Evolutionary conservation across 331 rosid genomes (phyloP), one percentile per base, ranked within the genome.

Genomic region (Quercus lobata): DNA sequence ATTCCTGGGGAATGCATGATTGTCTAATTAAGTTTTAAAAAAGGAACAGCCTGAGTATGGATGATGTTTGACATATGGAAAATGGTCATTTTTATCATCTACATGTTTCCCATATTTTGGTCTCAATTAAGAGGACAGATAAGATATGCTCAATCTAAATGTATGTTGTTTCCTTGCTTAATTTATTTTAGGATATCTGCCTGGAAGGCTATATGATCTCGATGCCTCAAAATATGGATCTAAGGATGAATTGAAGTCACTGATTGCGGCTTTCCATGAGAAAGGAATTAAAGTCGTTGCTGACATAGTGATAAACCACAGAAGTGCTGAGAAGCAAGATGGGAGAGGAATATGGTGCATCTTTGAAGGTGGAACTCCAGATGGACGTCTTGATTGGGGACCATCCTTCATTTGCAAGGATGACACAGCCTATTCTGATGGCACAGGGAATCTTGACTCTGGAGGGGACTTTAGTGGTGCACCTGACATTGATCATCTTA

Each of bases 151-250:
- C 32, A 60, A 60, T 9, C 30, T 10, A 11, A 60, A 60, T 24
- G 15, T 24, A 22, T 60, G 17, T 49, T 2, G 66, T 60, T 58
- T 34, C 53, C 32, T 44, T 12, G 9, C n/a, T 27, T 62, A 7
- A 32, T 68, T 68, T 29, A 4, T 32, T 18, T 15, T 17, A 90
- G 97, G 98, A 53, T 94, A 92, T 72, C 77, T 92, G 81, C 95
- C 97, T 0, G 97, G 98, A 84, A 91, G 95, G 84, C 90, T 94
- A 22, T 94, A 94, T 68, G 98, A 94, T 87, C 91, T 94, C 12
- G 83, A 90, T 75, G 90, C 96, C 73, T 91, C 98, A 71, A 88
- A 75, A 46, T 94, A 83, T 30, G 94, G 94, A 57, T 37, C 87
- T 19, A 81, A 87, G 70, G 79, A 86, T 30, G 93, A 89, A 54